Evolutionary conservation across 176 grass and related monocot species (phyloP).

Genomic region (Dendrocalamus sinicus): DNA sequence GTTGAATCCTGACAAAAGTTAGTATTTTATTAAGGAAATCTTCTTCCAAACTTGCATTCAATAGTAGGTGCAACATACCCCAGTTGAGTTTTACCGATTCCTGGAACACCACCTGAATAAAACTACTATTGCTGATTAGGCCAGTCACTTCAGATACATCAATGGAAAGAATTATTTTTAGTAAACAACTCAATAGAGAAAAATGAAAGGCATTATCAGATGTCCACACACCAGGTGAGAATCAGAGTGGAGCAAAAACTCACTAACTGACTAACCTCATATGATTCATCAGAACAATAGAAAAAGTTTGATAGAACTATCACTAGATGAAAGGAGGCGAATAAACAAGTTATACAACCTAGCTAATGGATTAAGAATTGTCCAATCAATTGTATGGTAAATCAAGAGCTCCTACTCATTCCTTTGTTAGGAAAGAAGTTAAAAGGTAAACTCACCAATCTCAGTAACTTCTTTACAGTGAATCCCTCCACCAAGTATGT

Average conservation of each 20-base stretch:
- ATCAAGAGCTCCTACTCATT: neutral
- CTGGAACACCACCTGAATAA: slow-evolving; percentile 88
- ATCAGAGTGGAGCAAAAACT: neutral
- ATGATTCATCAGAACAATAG: neutral
- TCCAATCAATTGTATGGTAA: slow-evolving; percentile 9
- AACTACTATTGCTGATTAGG: slow-evolving; percentile 36
- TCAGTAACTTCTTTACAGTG: slow-evolving; percentile 96
- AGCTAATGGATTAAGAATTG: slow-evolving; percentile 19
- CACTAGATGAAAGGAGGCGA: neutral
- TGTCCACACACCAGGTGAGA: neutral
- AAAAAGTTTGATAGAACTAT: neutral
- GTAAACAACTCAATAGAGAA: neutral
- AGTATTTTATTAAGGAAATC: slow-evolving; percentile 30
- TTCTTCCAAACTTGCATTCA: slow-evolving; percentile 18
- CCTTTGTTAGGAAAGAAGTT: neutral
- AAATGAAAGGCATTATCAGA: slow-evolving; percentile 11
- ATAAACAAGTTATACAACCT: slow-evolving; percentile 21
- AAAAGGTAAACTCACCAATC: slow-evolving; percentile 60
- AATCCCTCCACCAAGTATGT: slow-evolving; percentile 94
- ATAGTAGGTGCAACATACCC: slow-evolving; percentile 59
- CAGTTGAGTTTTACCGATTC: slow-evolving; percentile 96
- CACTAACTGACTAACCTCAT: neutral
- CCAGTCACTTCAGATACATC: slow-evolving; percentile 35
- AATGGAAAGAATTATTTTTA: neutral
- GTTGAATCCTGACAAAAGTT: slow-evolving; percentile 74